A percentile compares a stretch with the other conserved stretches of the same genome.
These are phyloP conservation scores for Mucor plumbeus DNA, from an alignment of 371 early-diverging fungal genomes.

Conservation along the genomic window DNA sequence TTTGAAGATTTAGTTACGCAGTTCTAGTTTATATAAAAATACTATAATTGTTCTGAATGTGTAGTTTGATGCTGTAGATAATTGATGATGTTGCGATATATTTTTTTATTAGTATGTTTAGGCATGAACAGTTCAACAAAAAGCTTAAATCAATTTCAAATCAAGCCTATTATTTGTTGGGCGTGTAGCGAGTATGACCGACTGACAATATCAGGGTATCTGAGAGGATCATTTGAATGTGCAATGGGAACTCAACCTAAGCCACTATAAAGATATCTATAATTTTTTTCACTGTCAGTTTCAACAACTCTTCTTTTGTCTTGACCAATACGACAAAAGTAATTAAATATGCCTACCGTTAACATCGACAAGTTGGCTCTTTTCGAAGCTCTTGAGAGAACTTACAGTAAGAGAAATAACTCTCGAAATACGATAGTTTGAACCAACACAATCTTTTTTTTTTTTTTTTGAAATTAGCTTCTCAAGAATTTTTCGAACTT, in stretches of 20 bases:
- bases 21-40: too few relatives aligned
- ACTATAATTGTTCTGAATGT: too few relatives aligned
- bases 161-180: too few relatives aligned
- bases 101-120: too few relatives aligned
- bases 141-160: too few relatives aligned
- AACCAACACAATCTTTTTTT: background rate
- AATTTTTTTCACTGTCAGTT: slow-evolving; percentile 16
- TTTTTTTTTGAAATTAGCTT: slow-evolving; percentile 48
- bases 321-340: slow-evolving; percentile 34
- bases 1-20: too few relatives aligned
- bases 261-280: slow-evolving; percentile 1
- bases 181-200: too few relatives aligned
- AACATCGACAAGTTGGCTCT: slow-evolving; percentile 90
- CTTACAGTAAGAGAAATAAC: slow-evolving; percentile 66
- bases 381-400: slow-evolving; percentile 79
- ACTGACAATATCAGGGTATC: too few relatives aligned
- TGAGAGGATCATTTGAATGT: too few relatives aligned
- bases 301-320: slow-evolving; percentile 33
- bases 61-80: too few relatives aligned
- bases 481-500: slow-evolving; percentile 93
- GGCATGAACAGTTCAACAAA: too few relatives aligned
- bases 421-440: background rate
- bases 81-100: too few relatives aligned
- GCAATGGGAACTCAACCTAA: background rate
- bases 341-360: slow-evolving; percentile 86